Evolutionary conservation across 2,329 filamentous ascomycete species (phyloP).

Genomic region (Teratosphaeria zuluensis): DNA sequence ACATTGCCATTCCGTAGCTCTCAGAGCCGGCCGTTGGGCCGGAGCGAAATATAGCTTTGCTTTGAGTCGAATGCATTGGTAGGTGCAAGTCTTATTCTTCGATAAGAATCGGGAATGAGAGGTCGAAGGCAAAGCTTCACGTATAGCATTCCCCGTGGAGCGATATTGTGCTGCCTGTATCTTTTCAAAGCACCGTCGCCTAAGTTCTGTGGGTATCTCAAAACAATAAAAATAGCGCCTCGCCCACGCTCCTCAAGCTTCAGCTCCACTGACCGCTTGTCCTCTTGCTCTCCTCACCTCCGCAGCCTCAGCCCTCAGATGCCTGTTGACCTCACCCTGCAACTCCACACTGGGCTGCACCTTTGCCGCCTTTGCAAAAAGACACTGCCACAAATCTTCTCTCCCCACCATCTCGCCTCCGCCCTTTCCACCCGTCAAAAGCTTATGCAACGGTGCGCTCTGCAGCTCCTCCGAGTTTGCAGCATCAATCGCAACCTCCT

Average conservation of each 20-base stretch:
- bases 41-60: too few species aligned
- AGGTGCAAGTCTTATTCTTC: too few species aligned
- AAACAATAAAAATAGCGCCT: not conserved
- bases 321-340: slow-evolving; percentile 36
- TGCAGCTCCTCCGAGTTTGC: slow-evolving; percentile 81
- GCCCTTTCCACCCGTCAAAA: slow-evolving; percentile 60
- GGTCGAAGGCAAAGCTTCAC: too few species aligned
- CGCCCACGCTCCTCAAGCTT: not conserved
- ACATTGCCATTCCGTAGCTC: too few species aligned
- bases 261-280: not conserved
- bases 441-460: slow-evolving; percentile 56
- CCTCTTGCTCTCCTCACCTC: slow-evolving; percentile 22
- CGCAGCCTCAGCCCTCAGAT: slow-evolving; percentile 47
- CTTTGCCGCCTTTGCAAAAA: slow-evolving; percentile 53
- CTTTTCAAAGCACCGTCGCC: not conserved
- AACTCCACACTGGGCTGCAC: slow-evolving; percentile 18
- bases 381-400: slow-evolving; percentile 76
- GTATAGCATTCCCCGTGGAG: too few species aligned
- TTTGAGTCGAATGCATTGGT: too few species aligned
- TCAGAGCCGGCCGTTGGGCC: too few species aligned
- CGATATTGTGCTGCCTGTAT: too few species aligned
- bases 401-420: slow-evolving; percentile 72
- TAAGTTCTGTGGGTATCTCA: not conserved
- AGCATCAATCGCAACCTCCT: slow-evolving; percentile 59
- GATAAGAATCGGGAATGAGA: too few species aligned